Percentiles rank a stretch among this genome's conserved stretches.
Conservation (phyloP, 371 early-diverging fungal species). For the Apophysomyces elegans region DNA sequence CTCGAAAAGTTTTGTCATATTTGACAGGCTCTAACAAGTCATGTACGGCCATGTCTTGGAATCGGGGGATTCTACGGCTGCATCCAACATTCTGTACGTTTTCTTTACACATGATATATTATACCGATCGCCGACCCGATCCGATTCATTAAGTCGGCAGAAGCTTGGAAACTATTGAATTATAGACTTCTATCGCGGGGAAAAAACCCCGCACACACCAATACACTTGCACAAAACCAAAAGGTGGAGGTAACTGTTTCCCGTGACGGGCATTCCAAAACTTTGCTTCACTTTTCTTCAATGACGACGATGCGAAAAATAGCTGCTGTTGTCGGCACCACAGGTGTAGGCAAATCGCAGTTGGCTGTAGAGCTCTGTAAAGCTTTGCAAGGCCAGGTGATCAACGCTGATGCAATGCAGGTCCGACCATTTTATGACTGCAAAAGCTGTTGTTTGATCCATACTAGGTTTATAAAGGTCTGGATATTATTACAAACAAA, state of each 20-base stretch:
- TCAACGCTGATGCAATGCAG: slow-evolving; percentile 96
- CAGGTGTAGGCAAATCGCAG: slow-evolving; percentile 94
- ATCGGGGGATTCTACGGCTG: no score
- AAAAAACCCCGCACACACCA: no score
- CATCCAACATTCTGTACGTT: no score
- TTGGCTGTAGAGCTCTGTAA: slow-evolving; percentile 87
- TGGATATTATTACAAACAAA: slow-evolving; percentile 94
- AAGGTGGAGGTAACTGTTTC: not conserved
- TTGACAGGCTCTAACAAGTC: no score
- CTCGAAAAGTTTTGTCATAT: no score
- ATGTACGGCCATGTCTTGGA: no score
- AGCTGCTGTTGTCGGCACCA: slow-evolving; percentile 78
- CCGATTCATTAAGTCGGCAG: no score
- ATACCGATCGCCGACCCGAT: no score
- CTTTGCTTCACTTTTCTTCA: not conserved
- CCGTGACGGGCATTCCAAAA: not conserved
- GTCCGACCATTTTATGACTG: slow-evolving; percentile 38
- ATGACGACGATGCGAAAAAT: slow-evolving; percentile 37
- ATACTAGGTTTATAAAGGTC: slow-evolving; percentile 82
- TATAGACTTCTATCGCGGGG: no score
- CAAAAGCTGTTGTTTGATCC: slow-evolving; percentile 2
- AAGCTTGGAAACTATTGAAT: no score
- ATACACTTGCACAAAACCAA: no score
- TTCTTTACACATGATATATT: no score
- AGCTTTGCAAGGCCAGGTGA: slow-evolving; percentile 85